Evolutionary conservation across 768 basidiomycete genomes (phyloP).

Genomic region (Leccinum truebloodii): DNA sequence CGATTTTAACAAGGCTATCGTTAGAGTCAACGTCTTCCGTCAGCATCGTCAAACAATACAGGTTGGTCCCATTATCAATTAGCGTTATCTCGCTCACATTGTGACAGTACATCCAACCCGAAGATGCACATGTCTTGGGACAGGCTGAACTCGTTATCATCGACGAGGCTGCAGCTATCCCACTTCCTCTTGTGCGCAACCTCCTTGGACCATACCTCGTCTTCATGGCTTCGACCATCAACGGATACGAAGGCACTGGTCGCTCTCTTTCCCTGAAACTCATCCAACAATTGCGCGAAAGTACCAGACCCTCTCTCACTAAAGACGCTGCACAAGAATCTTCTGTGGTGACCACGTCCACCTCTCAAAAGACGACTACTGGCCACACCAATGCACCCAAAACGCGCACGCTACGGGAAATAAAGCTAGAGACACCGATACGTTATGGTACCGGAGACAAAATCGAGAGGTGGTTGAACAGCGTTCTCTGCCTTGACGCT

Average conservation of each 20-base stretch:
- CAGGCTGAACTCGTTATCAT: constrained; percentile 98
- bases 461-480: constrained; percentile 94
- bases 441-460: constrained; percentile 86
- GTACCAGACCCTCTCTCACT: constrained; percentile 74
- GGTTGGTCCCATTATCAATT: constrained; percentile 43
- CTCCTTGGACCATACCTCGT: constrained; percentile 96
- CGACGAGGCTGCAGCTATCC: constrained; percentile 98
- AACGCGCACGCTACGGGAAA: constrained; percentile 77
- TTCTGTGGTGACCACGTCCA: constrained; percentile 35
- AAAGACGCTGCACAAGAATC: constrained; percentile 55
- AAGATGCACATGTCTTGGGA: constrained; percentile 96
- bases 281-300: constrained; percentile 94
- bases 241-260: constrained; percentile 99
- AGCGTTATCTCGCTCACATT: constrained; percentile 3
- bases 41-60: constrained; percentile 96
- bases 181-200: constrained; percentile 91
- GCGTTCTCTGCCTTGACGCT: constrained; percentile 88
- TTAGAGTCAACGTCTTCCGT: constrained; percentile 91
- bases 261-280: constrained; percentile 97
- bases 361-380: constrained; percentile 50
- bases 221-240: constrained; percentile 99
- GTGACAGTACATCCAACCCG: constrained; percentile 93
- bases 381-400: constrained; percentile 62
- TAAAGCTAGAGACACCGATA: constrained; percentile 94
- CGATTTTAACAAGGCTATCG: constrained; percentile 93